phyloP scores from a whole-genome alignment of 768 basidiomycete species.

The Kwoniella shandongensis region DNA sequence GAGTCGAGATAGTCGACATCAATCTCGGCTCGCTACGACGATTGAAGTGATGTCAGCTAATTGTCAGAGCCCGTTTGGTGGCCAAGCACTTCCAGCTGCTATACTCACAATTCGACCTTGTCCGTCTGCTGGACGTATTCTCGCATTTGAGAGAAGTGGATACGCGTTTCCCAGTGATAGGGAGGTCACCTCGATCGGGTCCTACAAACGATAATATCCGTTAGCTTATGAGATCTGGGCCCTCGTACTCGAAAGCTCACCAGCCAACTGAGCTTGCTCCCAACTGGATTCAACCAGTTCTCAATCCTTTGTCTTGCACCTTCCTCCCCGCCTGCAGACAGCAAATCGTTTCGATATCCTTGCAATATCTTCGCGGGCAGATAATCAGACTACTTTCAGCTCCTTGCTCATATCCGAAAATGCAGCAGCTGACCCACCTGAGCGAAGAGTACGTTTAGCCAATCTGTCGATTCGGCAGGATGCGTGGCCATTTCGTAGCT shows the following conservation, averaged over 20 bases:
- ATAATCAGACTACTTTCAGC: slow-evolving; percentile 1
- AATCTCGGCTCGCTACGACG: slow-evolving; percentile 69
- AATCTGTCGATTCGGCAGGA: slow-evolving; percentile 74
- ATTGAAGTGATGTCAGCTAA: not conserved
- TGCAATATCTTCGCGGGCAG: slow-evolving; percentile 69
- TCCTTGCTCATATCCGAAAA: not conserved
- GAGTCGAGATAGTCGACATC: slow-evolving; percentile 82
- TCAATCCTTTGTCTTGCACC: slow-evolving; percentile 76
- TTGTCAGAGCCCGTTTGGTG: not conserved
- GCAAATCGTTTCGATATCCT: slow-evolving; percentile 69
- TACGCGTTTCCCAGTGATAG: slow-evolving; percentile 79
- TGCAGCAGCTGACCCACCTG: slow-evolving; percentile 61
- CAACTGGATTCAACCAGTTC: slow-evolving; percentile 72
- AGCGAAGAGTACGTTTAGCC: slow-evolving; percentile 82
- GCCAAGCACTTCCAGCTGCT: not conserved
- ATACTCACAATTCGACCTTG: slow-evolving; percentile 53
- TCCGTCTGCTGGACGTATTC: slow-evolving; percentile 58
- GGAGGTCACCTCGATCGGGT: slow-evolving; percentile 79
- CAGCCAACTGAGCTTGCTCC: slow-evolving; percentile 60
- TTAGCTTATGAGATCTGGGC: not conserved
- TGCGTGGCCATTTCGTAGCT: slow-evolving; percentile 55
- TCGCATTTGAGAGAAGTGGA: slow-evolving; percentile 72
- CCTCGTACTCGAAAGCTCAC: slow-evolving; percentile 28
- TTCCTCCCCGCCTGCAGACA: slow-evolving; percentile 77
- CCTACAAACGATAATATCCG: slow-evolving; percentile 61